Conservation (phyloP, 2,329 filamentous ascomycete genomes). For the Cyphellophora attinorum region DNA sequence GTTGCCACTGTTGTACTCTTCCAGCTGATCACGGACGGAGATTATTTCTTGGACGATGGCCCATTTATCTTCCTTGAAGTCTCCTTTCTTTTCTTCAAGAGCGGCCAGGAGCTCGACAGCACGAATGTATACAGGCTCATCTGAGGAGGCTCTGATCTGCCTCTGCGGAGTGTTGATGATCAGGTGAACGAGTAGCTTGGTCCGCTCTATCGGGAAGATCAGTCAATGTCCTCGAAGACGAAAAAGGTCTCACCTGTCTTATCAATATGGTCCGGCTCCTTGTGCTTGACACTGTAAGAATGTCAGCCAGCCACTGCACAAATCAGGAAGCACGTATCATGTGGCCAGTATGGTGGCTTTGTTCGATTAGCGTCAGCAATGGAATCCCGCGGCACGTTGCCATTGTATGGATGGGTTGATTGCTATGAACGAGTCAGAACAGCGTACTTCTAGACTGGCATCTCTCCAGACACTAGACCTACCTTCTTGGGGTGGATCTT, state of each 20-base stretch:
- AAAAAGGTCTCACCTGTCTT: no score
- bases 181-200: constrained; percentile 17
- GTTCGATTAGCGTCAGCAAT: constrained; percentile 33
- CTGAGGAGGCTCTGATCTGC: constrained; percentile 5
- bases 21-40: constrained; percentile 12
- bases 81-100: constrained; percentile 14
- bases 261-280: constrained; percentile 38
- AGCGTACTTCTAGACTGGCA: neutral
- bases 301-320: constrained; percentile 27
- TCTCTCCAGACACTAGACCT: neutral
- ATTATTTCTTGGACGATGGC: constrained; percentile 15
- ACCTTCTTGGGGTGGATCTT: constrained; percentile 35
- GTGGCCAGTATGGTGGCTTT: constrained; percentile 27
- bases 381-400: constrained; percentile 29
- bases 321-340: constrained; percentile 20
- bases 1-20: constrained; percentile 12
- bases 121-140: constrained; percentile 6
- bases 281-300: constrained; percentile 27
- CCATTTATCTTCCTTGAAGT: constrained; percentile 12
- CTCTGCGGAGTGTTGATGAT: constrained; percentile 16
- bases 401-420: constrained; percentile 39
- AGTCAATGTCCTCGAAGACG: no score
- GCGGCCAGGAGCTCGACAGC: constrained; percentile 13
- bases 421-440: constrained; percentile 20
- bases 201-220: no score